Base-by-base conservation (phyloP, 2,329 filamentous ascomycete genomes). In the Ophiostoma montium region DNA sequence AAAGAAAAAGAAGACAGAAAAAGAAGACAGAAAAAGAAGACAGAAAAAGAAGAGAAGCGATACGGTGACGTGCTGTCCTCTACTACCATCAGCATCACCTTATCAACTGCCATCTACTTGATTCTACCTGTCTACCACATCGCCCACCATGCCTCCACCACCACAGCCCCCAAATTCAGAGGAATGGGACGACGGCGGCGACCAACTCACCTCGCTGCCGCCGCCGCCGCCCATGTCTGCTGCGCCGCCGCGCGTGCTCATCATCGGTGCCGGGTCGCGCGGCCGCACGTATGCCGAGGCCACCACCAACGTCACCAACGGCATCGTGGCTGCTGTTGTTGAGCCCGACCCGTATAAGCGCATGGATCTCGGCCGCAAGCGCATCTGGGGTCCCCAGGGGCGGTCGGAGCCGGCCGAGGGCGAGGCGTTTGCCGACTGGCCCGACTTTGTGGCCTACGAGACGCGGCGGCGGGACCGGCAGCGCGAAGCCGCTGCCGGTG, bases 321-420 rank as follows among this genome's bases (percentile, higher is more conserved):
- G 82, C 6, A 61, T 81, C 31, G 76, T 96, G 52, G 76, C 75
- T 19, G 85, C 85, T 23, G 78, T 98, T 15, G 87, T 84, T 19
- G 92, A 96, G 57, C 87, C 89, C 0, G 70, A 86, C 56, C 62
- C 72, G 13, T 92, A 81, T 66, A 94, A 94, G 65, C 78, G 90
- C 5, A 67, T 72, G 38, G 70, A 74, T 1, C 80, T 95, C 46
- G 86, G 84, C 12, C 67, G 68, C 13, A 76, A 69, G 52, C 86
- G 84, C 63, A 84, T 95, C 58, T 90, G 85, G 85, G 74, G 75
- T 4, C 58, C 65, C 1, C 57, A 53, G 30, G 48, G 15, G 54
- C 50, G 50, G 42, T 59, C 60, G 8, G 55, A 62, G 0, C 69
- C 80, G 0, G 50, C 60, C 1, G 71, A 78, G 31, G 82, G 82